Evolutionary conservation across 371 early-diverging fungal genomes (phyloP), one percentile per base, ranked within the genome.

Genomic region (Saksenaea vasiformis): DNA sequence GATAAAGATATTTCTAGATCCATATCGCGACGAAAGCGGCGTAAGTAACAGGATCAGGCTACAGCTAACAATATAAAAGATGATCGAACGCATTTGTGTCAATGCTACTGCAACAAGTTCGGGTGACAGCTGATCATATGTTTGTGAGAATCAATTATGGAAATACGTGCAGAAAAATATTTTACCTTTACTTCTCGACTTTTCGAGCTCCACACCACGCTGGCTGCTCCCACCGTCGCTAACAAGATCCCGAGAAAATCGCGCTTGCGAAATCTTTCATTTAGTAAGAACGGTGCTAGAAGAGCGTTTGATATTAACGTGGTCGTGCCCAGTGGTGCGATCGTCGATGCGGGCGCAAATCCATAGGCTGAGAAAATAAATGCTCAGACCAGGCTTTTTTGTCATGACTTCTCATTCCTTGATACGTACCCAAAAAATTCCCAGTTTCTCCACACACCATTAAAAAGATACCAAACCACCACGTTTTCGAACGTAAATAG

Each of bases 301-400:
- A 89, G 80, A 11, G 85, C 85, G 68, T 90, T 90, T 28, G 83
- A 80, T 44, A 86, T 76, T 34, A 87, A 56, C 1, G 86, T 80
- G 1, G 88, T 86, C 0, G 90, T 90, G 27, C 90, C 90, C n/a
- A 90, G 64, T 0, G 90, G 90, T 3, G 90, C 89, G 27, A 90
- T 80, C 0, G 86, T 77, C 7, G 88, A 87, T 14, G 90, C 88
- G 3, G 87, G 87, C 1, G 89, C 90, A 68, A 85, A 90, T 10
- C 88, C 90, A 71, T 90, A 90, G 0, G 90, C 90, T 71, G 41
- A 38, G 13, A 22, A 51, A 64, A 34, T 17, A 0, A 26, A 36
- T 9, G 8, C 22, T 64, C 8, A 17, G 41, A 44, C 43, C n/a
- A 1, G 31, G 37, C 17, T 14, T 51, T 13, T 35, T 47, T 51